These are phyloP conservation scores for Apophysomyces sp. DNA, from an alignment of 371 early-diverging fungal genomes.

Conservation along the genomic window DNA sequence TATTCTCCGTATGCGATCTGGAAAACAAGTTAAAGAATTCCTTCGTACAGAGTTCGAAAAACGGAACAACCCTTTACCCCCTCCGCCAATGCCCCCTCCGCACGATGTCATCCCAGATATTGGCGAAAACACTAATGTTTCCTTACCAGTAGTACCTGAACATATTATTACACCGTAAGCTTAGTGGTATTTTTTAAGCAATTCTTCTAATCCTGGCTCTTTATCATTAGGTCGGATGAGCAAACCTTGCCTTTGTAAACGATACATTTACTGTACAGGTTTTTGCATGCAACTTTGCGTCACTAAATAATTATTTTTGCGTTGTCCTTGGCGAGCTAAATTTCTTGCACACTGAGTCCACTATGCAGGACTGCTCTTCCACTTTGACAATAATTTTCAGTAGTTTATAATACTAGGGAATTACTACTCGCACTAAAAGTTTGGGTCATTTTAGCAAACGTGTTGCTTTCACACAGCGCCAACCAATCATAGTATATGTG, in stretches of 20 bases:
- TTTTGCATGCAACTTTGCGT: too few species aligned
- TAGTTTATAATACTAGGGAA: too few species aligned
- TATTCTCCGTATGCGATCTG: constrained; percentile 36
- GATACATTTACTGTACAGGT: background rate
- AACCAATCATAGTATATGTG: too few species aligned
- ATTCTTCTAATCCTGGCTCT: background rate
- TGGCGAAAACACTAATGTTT: background rate
- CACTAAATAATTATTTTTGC: too few species aligned
- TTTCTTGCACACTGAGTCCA: too few species aligned
- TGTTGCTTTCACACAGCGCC: too few species aligned
- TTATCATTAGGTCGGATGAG: background rate
- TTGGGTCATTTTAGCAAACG: too few species aligned
- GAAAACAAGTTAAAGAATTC: constrained; percentile 32
- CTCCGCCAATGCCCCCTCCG: background rate
- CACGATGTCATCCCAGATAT: background rate
- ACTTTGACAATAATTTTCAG: too few species aligned
- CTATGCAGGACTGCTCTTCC: too few species aligned
- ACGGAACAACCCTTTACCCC: constrained; percentile 10
- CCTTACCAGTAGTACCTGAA: constrained; percentile 5
- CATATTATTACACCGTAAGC: constrained; percentile 4
- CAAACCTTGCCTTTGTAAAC: background rate
- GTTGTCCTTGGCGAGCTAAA: too few species aligned
- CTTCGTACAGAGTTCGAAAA: constrained; percentile 18
- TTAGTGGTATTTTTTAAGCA: background rate
- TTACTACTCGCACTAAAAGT: too few species aligned